phyloP scores from a whole-genome alignment of 805 yeast genomes.

The Kluyveromyces aestuarii region DNA sequence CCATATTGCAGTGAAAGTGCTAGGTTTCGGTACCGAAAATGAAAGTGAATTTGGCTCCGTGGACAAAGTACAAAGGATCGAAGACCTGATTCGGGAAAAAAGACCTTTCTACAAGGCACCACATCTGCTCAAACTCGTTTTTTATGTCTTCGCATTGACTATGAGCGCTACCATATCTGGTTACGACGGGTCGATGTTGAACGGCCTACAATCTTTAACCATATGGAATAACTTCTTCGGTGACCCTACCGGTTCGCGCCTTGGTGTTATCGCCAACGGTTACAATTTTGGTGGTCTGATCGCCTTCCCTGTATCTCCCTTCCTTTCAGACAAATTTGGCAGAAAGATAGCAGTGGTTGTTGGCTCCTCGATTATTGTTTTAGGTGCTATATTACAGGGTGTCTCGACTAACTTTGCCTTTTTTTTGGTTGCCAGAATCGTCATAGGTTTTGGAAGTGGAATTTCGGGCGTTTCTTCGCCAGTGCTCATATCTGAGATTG shows the following conservation, averaged over 20 bases:
- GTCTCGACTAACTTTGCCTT: conserved; percentile 15
- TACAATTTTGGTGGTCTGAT: conserved; percentile 34
- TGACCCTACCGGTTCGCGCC: conserved; percentile 30
- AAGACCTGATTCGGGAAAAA: too few relatives aligned
- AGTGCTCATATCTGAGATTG: conserved; percentile 40
- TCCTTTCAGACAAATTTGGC: conserved; percentile 32
- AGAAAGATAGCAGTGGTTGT: conserved; percentile 28
- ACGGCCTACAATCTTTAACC: conserved; percentile 39
- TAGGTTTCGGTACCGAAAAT: too few relatives aligned
- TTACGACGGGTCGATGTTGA: conserved; percentile 41
- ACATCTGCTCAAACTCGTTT: conserved; percentile 32
- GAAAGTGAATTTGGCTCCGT: too few relatives aligned
- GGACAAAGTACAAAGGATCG: too few relatives aligned
- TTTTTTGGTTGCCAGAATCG: conserved; percentile 37
- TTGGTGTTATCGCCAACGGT: conserved; percentile 37
- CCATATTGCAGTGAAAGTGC: too few relatives aligned
- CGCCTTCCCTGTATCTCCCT: conserved; percentile 23
- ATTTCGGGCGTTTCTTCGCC: conserved; percentile 38
- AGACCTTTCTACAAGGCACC: conserved; percentile 12
- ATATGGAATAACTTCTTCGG: conserved; percentile 35
- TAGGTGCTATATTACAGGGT: conserved; percentile 7
- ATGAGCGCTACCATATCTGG: conserved; percentile 41
- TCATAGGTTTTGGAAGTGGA: conserved; percentile 40
- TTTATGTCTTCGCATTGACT: conserved; percentile 33
- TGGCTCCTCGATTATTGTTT: conserved; percentile 17